Percentiles rank a stretch among this genome's conserved stretches.
Conservation (phyloP, 208 protist genomes). For the Leishmania tarentolae region DNA sequence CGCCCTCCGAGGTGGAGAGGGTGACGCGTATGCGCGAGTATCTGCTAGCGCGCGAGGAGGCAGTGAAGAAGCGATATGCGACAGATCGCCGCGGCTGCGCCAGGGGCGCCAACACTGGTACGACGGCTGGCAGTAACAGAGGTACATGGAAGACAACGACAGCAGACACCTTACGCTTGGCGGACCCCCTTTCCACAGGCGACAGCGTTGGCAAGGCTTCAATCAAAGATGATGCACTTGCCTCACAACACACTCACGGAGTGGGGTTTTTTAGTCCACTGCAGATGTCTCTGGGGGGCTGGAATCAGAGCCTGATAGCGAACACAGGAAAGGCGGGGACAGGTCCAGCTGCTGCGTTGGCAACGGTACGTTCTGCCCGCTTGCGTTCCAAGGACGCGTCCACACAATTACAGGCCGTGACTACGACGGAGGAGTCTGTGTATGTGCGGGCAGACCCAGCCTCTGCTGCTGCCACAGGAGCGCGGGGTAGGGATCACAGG, state of each 20-base stretch:
- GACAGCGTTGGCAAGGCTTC: neutral
- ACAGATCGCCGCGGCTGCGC: constrained; percentile 4
- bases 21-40: constrained; percentile 9
- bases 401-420: constrained; percentile 21
- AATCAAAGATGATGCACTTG: neutral
- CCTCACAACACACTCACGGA: neutral
- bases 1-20: constrained; percentile 5
- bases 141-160: neutral
- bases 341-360: constrained; percentile 5
- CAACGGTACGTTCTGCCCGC: constrained; percentile 20
- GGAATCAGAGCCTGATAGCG: constrained; percentile 11
- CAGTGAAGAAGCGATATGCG: constrained; percentile 14
- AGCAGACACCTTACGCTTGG: neutral
- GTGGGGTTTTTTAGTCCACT: constrained; percentile 5
- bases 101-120: neutral
- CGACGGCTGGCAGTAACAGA: neutral
- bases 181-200: neutral
- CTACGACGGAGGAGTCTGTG: constrained; percentile 15
- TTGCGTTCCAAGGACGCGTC: constrained; percentile 12
- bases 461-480: neutral
- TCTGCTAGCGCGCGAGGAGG: constrained; percentile 23
- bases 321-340: constrained; percentile 10
- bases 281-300: constrained; percentile 17
- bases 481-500: neutral
- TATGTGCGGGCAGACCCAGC: constrained; percentile 29